Evolutionary conservation across 2,329 filamentous ascomycete species (phyloP).

Genomic region (Amphichorda felina): DNA sequence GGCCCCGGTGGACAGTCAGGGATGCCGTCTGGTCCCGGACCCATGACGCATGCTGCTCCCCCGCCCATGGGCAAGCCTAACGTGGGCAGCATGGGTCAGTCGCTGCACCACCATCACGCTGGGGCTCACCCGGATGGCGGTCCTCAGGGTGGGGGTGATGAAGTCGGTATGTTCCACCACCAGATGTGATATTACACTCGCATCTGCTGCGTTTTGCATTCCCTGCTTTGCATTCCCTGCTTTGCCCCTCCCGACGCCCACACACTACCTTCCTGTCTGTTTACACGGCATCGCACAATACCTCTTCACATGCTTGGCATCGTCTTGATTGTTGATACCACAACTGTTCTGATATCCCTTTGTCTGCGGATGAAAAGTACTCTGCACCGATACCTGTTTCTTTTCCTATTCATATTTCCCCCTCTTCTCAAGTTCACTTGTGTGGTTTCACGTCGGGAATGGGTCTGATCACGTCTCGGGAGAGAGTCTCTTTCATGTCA

Average conservation of each 20-base stretch:
- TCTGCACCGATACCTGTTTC: constrained; percentile 1
- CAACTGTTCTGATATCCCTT: constrained; percentile 2
- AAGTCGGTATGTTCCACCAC: constrained; percentile 98
- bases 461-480: no score
- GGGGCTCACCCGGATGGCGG: constrained; percentile 28
- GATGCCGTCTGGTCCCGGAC: constrained; percentile 48
- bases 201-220: constrained; percentile 14
- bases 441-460: background rate
- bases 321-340: constrained; percentile 5
- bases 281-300: constrained; percentile 1
- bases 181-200: constrained; percentile 59
- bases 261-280: background rate
- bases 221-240: constrained; percentile 9
- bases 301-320: background rate
- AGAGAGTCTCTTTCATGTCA: constrained; percentile 3
- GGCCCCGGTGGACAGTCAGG: constrained; percentile 53
- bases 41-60: constrained; percentile 46
- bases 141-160: constrained; percentile 56
- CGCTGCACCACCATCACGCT: constrained; percentile 50
- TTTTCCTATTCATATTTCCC: background rate
- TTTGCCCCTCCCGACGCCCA: background rate
- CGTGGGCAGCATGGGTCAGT: constrained; percentile 53
- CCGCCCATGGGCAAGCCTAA: constrained; percentile 52
- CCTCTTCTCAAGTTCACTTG: background rate
- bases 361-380: constrained; percentile 2